Evolutionary conservation across 495 filamentous ascomycete genomes (phyloP).

Genomic region (Ascodesmis nigricans): DNA sequence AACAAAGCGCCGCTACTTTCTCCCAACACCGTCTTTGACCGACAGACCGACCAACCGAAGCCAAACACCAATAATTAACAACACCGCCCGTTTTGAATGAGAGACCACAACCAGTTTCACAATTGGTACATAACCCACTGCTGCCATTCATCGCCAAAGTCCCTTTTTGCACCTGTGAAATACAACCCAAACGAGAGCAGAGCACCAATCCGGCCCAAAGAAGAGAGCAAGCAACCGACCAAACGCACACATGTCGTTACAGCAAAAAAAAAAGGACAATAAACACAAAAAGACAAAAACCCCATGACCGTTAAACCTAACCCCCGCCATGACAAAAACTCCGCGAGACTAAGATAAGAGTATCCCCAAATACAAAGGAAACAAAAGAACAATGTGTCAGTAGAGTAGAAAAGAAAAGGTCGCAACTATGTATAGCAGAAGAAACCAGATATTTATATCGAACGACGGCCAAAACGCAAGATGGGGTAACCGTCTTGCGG

Average conservation of each 20-base stretch:
- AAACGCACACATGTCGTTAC: slow-evolving; percentile 1
- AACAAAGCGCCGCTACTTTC: too few species aligned
- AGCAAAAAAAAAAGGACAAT: slow-evolving; percentile 1
- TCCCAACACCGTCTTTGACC: too few species aligned
- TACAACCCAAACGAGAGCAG: not conserved
- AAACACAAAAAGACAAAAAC: not conserved
- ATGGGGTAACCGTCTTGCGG: slow-evolving; percentile 9
- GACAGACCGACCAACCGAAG: too few species aligned
- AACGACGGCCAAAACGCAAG: slow-evolving; percentile 12
- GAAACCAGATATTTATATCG: slow-evolving; percentile 20
- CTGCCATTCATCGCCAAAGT: slow-evolving; percentile 3
- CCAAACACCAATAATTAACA: too few species aligned
- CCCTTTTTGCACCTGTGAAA: slow-evolving; percentile 1
- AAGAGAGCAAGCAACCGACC: not conserved
- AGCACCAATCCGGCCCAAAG: not conserved
- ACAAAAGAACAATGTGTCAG: slow-evolving; percentile 8
- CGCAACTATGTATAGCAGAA: slow-evolving; percentile 20
- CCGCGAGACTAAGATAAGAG: slow-evolving; percentile 3
- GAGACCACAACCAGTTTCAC: too few species aligned
- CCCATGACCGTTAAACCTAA: not conserved
- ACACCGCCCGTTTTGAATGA: too few species aligned
- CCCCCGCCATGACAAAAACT: slow-evolving; percentile 4
- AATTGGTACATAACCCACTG: not conserved
- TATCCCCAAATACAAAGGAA: slow-evolving; percentile 1
- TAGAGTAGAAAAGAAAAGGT: slow-evolving; percentile 14